Conservation (phyloP, 805 yeast species). For the Pichia paraexigua region DNA sequence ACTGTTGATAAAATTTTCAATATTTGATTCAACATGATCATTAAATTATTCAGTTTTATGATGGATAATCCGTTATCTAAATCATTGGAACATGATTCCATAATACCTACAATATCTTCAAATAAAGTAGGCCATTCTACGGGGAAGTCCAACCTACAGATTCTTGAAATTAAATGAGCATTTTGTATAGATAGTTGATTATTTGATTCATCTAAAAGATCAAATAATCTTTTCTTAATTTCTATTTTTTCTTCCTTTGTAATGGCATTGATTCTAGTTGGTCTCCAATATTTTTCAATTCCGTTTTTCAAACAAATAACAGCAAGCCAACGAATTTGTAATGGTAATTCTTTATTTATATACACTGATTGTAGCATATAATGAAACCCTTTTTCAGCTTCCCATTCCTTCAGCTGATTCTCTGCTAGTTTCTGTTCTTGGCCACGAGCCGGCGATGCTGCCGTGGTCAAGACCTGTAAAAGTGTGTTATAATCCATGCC, state of each 20-base stretch:
- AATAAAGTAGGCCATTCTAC: conserved; percentile 77
- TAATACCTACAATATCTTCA: conserved; percentile 44
- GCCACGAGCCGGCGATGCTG: conserved; percentile 44
- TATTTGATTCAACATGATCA: conserved; percentile 67
- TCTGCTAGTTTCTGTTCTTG: conserved; percentile 59
- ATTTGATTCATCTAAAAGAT: conserved; percentile 57
- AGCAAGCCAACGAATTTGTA: conserved; percentile 78
- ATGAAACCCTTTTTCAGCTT: conserved; percentile 36
- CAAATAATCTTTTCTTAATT: conserved; percentile 52
- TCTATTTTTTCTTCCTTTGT: conserved; percentile 59
- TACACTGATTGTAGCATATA: conserved; percentile 41
- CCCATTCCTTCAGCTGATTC: conserved; percentile 62
- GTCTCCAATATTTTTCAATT: conserved; percentile 77
- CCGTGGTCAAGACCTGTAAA: conserved; percentile 37
- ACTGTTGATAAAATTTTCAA: conserved; percentile 69
- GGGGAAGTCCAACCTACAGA: conserved; percentile 82
- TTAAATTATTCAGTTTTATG: conserved; percentile 50
- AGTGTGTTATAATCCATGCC: conserved; percentile 19
- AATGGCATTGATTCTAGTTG: conserved; percentile 46
- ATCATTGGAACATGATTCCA: conserved; percentile 36
- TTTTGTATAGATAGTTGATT: conserved; percentile 72
- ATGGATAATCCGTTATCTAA: conserved; percentile 26
- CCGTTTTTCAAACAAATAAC: conserved; percentile 86
- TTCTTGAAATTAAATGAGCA: conserved; percentile 73
- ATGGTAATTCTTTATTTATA: conserved; percentile 46